Conservation (phyloP, 2,329 filamentous ascomycete species). For the Apiospora arundinis region DNA sequence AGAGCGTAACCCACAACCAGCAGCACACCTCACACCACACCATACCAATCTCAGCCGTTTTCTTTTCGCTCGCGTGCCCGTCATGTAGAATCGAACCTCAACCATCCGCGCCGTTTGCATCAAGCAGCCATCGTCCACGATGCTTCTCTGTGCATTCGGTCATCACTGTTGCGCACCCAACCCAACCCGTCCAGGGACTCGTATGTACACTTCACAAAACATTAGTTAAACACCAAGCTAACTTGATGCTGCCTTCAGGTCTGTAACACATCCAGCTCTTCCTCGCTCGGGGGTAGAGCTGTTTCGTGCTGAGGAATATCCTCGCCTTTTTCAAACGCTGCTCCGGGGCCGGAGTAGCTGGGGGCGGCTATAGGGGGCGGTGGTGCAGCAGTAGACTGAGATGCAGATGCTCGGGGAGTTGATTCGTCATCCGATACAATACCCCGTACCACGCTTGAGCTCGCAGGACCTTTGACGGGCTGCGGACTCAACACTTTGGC, state of each 20-base stretch:
- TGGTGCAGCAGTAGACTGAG: constrained; percentile 30
- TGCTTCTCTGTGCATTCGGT: not conserved
- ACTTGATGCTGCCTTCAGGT: constrained; percentile 14
- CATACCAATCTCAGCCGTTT: not conserved
- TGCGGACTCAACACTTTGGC: constrained; percentile 48
- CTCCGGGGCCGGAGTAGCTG: constrained; percentile 57
- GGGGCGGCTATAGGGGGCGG: constrained; percentile 39
- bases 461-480: constrained; percentile 49
- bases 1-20: not conserved
- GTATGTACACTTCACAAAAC: not conserved
- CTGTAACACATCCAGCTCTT: constrained; percentile 25
- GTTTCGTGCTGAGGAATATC: constrained; percentile 44
- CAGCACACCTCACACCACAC: not conserved
- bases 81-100: not conserved
- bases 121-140: not conserved
- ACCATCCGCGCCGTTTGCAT: not conserved
- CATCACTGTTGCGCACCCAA: not conserved
- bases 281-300: constrained; percentile 44
- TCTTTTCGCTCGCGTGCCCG: not conserved
- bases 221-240: not conserved
- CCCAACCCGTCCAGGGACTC: not conserved
- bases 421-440: constrained; percentile 31
- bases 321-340: constrained; percentile 60
- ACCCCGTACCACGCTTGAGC: constrained; percentile 39
- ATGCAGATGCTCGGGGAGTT: constrained; percentile 24